Percentiles rank a stretch among this genome's conserved stretches.
Conservation (phyloP, 495 filamentous ascomycete genomes). For the Aspergillus sparsus region DNA sequence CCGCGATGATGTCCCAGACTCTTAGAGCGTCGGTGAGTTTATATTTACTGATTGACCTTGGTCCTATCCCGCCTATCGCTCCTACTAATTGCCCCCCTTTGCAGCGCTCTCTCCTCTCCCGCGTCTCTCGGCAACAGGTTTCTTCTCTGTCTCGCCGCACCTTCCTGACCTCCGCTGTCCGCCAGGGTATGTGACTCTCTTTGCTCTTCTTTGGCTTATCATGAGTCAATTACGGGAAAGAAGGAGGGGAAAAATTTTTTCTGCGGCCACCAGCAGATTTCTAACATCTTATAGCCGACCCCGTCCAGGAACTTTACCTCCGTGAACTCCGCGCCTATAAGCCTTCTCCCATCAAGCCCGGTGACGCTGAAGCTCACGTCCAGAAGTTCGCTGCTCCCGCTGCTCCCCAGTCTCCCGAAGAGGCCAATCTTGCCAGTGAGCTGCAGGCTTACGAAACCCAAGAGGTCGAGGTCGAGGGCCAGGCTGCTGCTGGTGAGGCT, state of each 20-base stretch:
- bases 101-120: slow-evolving; percentile 80
- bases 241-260: slow-evolving; percentile 3
- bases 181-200: slow-evolving; percentile 40
- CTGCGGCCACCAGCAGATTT: slow-evolving; percentile 3
- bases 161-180: slow-evolving; percentile 64
- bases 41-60: background rate
- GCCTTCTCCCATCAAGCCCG: slow-evolving; percentile 74
- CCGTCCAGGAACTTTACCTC: slow-evolving; percentile 96
- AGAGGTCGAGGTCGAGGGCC: slow-evolving; percentile 92
- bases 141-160: slow-evolving; percentile 68
- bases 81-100: slow-evolving; percentile 27
- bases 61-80: slow-evolving; percentile 15
- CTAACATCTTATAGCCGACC: slow-evolving; percentile 66
- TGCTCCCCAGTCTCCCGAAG: slow-evolving; percentile 83
- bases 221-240: slow-evolving; percentile 2
- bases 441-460: slow-evolving; percentile 90
- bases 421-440: slow-evolving; percentile 84
- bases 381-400: slow-evolving; percentile 81
- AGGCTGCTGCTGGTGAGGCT: slow-evolving; percentile 58
- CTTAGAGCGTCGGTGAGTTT: slow-evolving; percentile 65
- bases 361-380: slow-evolving; percentile 86
- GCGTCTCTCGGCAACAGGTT: slow-evolving; percentile 69
- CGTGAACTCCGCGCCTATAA: slow-evolving; percentile 93
- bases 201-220: background rate
- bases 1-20: slow-evolving; percentile 68